Evolutionary conservation across 768 basidiomycete species (phyloP).

Genomic region (Trametes villosa): DNA sequence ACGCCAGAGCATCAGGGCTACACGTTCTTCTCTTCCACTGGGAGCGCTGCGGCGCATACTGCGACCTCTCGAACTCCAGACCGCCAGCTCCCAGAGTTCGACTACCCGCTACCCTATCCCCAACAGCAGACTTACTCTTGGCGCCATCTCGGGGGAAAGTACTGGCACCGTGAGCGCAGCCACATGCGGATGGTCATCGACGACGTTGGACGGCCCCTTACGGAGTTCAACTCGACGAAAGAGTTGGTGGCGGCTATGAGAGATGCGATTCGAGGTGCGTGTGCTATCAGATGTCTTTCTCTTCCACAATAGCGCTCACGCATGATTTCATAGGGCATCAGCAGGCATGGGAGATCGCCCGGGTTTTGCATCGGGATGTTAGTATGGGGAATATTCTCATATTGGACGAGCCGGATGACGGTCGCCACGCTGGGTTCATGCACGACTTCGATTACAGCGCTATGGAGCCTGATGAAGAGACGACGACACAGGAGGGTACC

Average conservation of each 20-base stretch:
- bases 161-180: slow-evolving; percentile 6
- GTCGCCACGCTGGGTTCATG: slow-evolving; percentile 1
- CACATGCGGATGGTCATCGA: slow-evolving; percentile 19
- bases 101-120: background rate
- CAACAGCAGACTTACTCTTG: slow-evolving; percentile 8
- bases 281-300: too few species aligned
- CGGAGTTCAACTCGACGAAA: slow-evolving; percentile 4
- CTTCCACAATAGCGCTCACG: background rate
- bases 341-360: slow-evolving; percentile 10
- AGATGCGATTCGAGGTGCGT: slow-evolving; percentile 6
- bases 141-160: background rate
- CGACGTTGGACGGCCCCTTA: slow-evolving; percentile 4
- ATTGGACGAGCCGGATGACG: background rate
- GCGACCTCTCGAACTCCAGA: background rate
- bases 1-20: too few species aligned
- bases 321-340: slow-evolving; percentile 14
- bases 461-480: background rate
- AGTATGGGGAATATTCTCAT: slow-evolving; percentile 29
- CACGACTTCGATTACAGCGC: slow-evolving; percentile 14
- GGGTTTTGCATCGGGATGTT: slow-evolving; percentile 25
- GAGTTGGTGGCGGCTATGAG: slow-evolving; percentile 9
- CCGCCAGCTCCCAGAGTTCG: background rate
- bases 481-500: background rate
- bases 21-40: background rate
- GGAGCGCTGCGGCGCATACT: background rate